A percentile compares a stretch with the other conserved stretches of the same genome.
Evolutionary conservation across 441 rosid species (phyloP).

Genomic region (Gossypium davidsonii): DNA sequence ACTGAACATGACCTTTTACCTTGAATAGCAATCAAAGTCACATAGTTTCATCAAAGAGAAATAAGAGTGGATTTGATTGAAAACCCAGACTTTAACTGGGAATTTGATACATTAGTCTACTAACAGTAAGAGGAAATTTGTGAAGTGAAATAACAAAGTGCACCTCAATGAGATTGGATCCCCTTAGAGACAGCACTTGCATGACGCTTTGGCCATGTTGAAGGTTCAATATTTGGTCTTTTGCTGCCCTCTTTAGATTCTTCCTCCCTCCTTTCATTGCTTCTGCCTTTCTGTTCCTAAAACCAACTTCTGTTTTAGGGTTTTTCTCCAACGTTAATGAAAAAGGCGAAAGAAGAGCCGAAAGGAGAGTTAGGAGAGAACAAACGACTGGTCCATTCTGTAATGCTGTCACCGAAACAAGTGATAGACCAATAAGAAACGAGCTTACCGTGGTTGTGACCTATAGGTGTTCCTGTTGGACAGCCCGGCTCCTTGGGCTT

Average conservation of each 20-base stretch:
- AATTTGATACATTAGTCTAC: not conserved
- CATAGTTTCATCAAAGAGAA: not conserved
- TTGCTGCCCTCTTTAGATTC: constrained; percentile 71
- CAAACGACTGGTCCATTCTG: not conserved
- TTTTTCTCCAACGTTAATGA: not conserved
- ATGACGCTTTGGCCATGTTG: constrained; percentile 63
- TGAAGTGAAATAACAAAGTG: not conserved
- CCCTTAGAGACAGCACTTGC: constrained; percentile 76
- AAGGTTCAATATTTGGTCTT: constrained; percentile 47
- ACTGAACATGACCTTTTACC: not conserved
- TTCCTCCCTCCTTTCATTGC: constrained; percentile 77
- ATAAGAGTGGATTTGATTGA: not conserved
- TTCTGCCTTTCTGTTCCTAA: constrained; percentile 3
- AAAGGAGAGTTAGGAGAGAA: not conserved
- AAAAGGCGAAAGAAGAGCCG: too few species aligned
- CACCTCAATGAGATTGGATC: constrained; percentile 92
- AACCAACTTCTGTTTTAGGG: not conserved
- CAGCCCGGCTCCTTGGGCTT: too few species aligned
- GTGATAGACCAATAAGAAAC: not conserved
- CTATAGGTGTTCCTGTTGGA: too few species aligned
- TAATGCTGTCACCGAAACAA: not conserved
- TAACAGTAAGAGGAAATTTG: not conserved
- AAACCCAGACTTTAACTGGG: not conserved
- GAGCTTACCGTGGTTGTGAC: not conserved
- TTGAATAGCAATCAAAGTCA: not conserved